Evolutionary conservation across 495 filamentous ascomycete genomes (phyloP), one percentile per base, ranked within the genome.

Genomic region (Lasiosphaeris hirsuta): DNA sequence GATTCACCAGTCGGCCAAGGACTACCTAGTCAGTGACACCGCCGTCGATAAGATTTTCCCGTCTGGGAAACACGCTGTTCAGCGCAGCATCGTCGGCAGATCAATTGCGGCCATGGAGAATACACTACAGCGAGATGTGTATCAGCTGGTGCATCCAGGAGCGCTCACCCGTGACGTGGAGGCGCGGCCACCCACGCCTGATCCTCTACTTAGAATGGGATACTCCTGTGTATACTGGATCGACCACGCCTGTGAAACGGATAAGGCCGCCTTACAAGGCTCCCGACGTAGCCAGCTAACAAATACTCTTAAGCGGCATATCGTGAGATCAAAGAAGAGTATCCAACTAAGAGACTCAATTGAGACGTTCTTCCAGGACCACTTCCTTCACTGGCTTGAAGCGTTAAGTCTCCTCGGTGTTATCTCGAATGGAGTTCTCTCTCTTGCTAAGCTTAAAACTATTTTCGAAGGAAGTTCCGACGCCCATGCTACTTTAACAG

Each of bases 371-470:
- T 49, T 49, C 19, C 19, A 33, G 4, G 45, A 33, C 45, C 45
- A 49, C 30, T 49, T 49, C 45, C 45, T 49, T 49, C 45, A 49
- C 45, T 49, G 45, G 45, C 45, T 49, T 49, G 45, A 49, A 49
- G 30, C 19, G 18, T n/a, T 33, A 34, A 33, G 19, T 49, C 45
- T 49, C 45, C 45, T 49, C 10, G 45, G 45, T 15, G 14, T 11
- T 30, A 3, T 49, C 14, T 49, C 45, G 45, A 35, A 49, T 35
- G 45, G 45, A 33, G 45, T 35, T 7, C 45, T 30, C 10, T 49
- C 45, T 11, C 7, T 49, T 10, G 13, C 19, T 9, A 49, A 18
- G 45, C 18, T 49, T 49, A 49, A 18, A 49, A 49, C 4, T 1
- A 3, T 49, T 33, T 5, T 30, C 7, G 45, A 30, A 33, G 30